These are phyloP conservation scores for Aspergillus costaricaensis DNA, from an alignment of 2,329 filamentous ascomycete genomes.

Conservation along the genomic window DNA sequence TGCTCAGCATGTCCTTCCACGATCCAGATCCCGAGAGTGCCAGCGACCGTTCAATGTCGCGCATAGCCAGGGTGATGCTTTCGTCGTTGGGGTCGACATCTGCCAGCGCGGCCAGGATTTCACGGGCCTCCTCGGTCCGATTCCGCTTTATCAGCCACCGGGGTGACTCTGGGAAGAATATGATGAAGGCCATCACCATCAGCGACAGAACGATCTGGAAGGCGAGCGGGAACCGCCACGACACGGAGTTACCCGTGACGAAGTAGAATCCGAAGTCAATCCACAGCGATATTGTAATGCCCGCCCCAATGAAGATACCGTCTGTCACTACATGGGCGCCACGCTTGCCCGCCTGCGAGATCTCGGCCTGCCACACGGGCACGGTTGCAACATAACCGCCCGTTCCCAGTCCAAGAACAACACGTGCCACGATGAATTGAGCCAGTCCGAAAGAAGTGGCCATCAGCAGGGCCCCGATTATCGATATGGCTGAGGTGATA, in stretches of 20 bases:
- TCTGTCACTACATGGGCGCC: slow-evolving; percentile 55
- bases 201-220: slow-evolving; percentile 40
- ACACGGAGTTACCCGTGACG: slow-evolving; percentile 39
- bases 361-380: slow-evolving; percentile 49
- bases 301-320: slow-evolving; percentile 50
- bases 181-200: slow-evolving; percentile 36
- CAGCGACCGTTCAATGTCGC: slow-evolving; percentile 45
- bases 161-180: slow-evolving; percentile 43
- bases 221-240: slow-evolving; percentile 48
- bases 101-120: slow-evolving; percentile 43
- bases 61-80: slow-evolving; percentile 41
- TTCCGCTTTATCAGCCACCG: slow-evolving; percentile 52
- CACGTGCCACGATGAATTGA: slow-evolving; percentile 49
- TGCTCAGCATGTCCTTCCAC: slow-evolving; percentile 42
- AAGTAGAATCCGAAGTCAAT: slow-evolving; percentile 50
- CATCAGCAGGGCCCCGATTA: slow-evolving; percentile 49
- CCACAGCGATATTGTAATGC: slow-evolving; percentile 51
- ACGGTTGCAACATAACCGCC: slow-evolving; percentile 50
- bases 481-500: slow-evolving; percentile 39
- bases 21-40: slow-evolving; percentile 38
- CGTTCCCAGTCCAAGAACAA: slow-evolving; percentile 47
- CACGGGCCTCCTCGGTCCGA: slow-evolving; percentile 34
- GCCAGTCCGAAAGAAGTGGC: slow-evolving; percentile 46
- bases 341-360: slow-evolving; percentile 44
- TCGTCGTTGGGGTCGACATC: slow-evolving; percentile 45